Evolutionary conservation across 495 filamentous ascomycete genomes (phyloP).

Genomic region (Articulospora tetracladia): DNA sequence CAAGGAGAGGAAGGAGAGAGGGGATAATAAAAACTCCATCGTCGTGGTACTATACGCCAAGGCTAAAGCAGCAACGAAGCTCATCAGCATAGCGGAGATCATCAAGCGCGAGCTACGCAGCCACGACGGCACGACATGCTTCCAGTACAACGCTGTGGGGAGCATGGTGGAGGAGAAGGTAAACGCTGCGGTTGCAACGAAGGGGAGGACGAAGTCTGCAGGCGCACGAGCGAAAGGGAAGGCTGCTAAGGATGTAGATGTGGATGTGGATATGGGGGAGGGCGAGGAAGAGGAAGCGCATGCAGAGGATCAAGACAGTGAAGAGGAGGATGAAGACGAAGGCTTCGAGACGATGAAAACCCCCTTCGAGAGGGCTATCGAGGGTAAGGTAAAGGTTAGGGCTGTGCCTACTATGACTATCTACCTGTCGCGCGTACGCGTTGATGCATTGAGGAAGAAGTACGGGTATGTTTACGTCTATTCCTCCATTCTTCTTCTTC

Average conservation of each 20-base stretch:
- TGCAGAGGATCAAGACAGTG: constrained; percentile 16
- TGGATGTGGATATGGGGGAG: constrained; percentile 44
- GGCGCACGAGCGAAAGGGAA: too few species aligned
- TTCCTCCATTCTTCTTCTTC: not conserved
- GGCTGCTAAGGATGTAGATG: not conserved
- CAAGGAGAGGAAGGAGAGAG: not conserved
- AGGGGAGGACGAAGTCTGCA: too few species aligned
- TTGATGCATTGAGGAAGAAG: constrained; percentile 45
- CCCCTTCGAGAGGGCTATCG: constrained; percentile 38
- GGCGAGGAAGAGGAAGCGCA: constrained; percentile 13
- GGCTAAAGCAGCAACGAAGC: constrained; percentile 47
- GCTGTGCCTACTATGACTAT: constrained; percentile 46
- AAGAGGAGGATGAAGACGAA: constrained; percentile 32
- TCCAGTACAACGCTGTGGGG: constrained; percentile 54
- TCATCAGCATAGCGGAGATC: constrained; percentile 62
- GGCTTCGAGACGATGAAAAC: constrained; percentile 52
- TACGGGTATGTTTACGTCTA: constrained; percentile 38
- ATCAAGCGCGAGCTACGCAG: constrained; percentile 54
- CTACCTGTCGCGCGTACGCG: constrained; percentile 50
- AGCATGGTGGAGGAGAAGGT: constrained; percentile 26
- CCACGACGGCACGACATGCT: constrained; percentile 49
- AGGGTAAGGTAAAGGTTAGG: constrained; percentile 19
- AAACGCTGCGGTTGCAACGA: too few species aligned
- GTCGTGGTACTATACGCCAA: constrained; percentile 49
- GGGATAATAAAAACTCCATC: constrained; percentile 30